Conservation (phyloP, 176 grass and related monocot genomes). For the Musa itinerans region DNA sequence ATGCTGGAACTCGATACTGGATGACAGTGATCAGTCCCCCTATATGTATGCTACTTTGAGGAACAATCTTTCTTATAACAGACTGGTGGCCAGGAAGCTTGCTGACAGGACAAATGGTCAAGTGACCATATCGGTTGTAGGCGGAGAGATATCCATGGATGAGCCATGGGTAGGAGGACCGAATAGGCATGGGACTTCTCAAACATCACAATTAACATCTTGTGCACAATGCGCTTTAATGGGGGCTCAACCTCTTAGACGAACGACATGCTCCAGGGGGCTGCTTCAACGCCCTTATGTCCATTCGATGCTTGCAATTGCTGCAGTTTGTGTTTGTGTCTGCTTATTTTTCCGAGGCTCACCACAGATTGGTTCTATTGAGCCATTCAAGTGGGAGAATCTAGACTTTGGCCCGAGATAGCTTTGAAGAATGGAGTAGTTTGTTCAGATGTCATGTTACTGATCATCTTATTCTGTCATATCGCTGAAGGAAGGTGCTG, state of each 20-base stretch:
- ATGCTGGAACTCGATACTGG: conserved; percentile 56
- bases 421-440: not conserved
- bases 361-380: conserved; percentile 53
- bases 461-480: too few species aligned
- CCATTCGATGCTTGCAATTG: conserved; percentile 85
- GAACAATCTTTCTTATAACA: conserved; percentile 73
- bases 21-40: conserved; percentile 66
- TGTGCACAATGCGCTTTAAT: conserved; percentile 62
- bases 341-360: conserved; percentile 69
- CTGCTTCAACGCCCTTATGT: conserved; percentile 63
- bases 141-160: conserved; percentile 42
- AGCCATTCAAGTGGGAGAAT: conserved; percentile 80
- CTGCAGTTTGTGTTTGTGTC: conserved; percentile 82
- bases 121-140: conserved; percentile 45
- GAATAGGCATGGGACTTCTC: conserved; percentile 15
- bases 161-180: conserved; percentile 26
- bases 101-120: conserved; percentile 58
- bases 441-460: not conserved
- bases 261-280: conserved; percentile 39
- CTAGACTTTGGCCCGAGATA: conserved; percentile 53
- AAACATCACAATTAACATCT: conserved; percentile 40
- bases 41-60: conserved; percentile 54
- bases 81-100: conserved; percentile 60
- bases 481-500: not conserved
- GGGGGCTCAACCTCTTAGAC: conserved; percentile 31